Conservation (phyloP, 768 basidiomycete genomes). For the Auriscalpium orientale region DNA sequence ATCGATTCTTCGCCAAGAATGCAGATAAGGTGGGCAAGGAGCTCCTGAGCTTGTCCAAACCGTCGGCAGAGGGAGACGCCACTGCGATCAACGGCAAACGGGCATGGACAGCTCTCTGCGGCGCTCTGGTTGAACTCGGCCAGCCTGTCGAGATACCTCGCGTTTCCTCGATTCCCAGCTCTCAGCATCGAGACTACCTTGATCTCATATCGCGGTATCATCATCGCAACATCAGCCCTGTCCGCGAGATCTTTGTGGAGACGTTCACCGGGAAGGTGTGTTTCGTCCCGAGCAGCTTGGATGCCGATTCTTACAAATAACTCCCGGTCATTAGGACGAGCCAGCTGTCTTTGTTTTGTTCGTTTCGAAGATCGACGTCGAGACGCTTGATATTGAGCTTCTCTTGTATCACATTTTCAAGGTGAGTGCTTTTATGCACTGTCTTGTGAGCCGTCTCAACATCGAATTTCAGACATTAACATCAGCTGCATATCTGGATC, state of each 20-base stretch:
- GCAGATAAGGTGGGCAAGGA: conserved; percentile 87
- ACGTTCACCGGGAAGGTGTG: conserved; percentile 40
- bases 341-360: conserved; percentile 53
- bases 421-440: conserved; percentile 28
- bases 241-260: conserved; percentile 61
- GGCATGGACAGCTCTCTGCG: conserved; percentile 80
- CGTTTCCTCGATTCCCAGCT: conserved; percentile 39
- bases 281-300: background rate
- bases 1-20: conserved; percentile 79
- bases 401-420: conserved; percentile 74
- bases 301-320: background rate
- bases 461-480: conserved; percentile 39
- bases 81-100: conserved; percentile 60
- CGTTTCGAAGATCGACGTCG: conserved; percentile 67
- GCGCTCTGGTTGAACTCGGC: conserved; percentile 71
- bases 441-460: background rate
- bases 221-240: conserved; percentile 51
- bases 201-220: conserved; percentile 60
- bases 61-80: conserved; percentile 45
- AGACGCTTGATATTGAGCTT: conserved; percentile 70
- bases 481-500: conserved; percentile 37
- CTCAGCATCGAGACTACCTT: conserved; percentile 55
- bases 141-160: conserved; percentile 60
- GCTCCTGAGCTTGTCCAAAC: conserved; percentile 62
- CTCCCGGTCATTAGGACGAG: conserved; percentile 25